phyloP scores from a whole-genome alignment of 78 protist genomes.

The Guillardia theta region DNA sequence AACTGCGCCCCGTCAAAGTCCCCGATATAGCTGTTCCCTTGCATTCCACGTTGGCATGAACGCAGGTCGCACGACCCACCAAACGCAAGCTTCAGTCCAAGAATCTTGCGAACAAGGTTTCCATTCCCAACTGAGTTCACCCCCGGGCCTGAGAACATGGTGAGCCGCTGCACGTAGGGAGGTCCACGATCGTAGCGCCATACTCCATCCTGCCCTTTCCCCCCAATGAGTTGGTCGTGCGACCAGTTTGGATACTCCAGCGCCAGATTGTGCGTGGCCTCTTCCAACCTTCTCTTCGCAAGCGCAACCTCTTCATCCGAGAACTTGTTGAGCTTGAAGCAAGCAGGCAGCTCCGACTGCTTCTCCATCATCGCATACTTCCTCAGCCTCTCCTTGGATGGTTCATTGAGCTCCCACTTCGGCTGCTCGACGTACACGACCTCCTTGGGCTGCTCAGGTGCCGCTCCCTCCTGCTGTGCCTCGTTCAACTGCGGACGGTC shows the following conservation, averaged over 20 bases:
- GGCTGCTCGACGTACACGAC: no score
- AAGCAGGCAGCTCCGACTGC: background rate
- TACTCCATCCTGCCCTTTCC: background rate
- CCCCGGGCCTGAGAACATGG: constrained; percentile 6
- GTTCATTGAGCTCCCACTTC: background rate
- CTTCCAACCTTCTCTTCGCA: background rate
- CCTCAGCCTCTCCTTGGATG: background rate
- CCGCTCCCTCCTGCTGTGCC: no score
- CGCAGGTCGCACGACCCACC: background rate
- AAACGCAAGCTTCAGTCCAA: background rate
- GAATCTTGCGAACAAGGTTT: background rate
- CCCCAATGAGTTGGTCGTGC: background rate
- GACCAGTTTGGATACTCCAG: background rate
- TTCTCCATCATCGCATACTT: background rate
- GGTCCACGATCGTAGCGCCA: background rate
- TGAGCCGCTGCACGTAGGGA: background rate
- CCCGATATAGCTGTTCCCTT: background rate
- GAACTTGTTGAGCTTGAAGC: constrained; percentile 24
- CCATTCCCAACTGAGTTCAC: constrained; percentile 28
- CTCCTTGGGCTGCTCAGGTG: no score
- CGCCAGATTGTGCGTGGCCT: background rate
- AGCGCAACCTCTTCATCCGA: background rate
- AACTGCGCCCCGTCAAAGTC: background rate
- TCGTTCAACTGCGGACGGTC: no score
- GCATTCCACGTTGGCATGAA: background rate